Percentiles rank a stretch among this genome's conserved stretches.
These are phyloP conservation scores for Skeletonema costatum DNA, from an alignment of 108 stramenopile genomes.

Conservation along the genomic window DNA sequence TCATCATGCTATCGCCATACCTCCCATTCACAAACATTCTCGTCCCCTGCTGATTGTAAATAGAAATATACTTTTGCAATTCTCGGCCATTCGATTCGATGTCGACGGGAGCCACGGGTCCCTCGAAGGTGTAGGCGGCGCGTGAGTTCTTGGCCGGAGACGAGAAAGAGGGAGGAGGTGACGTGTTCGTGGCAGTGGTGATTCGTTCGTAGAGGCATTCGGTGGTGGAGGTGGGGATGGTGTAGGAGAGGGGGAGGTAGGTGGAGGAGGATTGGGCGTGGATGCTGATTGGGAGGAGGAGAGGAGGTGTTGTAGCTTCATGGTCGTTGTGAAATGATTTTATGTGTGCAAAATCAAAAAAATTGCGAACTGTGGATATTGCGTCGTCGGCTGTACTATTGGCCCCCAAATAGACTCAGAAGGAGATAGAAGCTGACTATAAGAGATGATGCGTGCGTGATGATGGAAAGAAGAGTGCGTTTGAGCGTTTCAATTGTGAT, in stretches of 20 bases:
- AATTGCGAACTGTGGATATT: too few relatives aligned
- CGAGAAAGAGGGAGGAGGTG: conserved; percentile 67
- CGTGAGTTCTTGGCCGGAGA: conserved; percentile 61
- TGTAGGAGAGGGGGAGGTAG: conserved; percentile 39
- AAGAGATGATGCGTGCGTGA: too few relatives aligned
- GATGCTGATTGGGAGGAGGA: neutral
- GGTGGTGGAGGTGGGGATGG: conserved; percentile 2
- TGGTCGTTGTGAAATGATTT: neutral
- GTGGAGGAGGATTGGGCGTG: neutral
- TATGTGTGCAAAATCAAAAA: too few relatives aligned
- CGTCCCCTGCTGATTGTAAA: conserved; percentile 22
- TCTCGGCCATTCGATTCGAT: conserved; percentile 6
- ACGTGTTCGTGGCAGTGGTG: conserved; percentile 44
- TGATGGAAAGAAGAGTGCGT: too few relatives aligned
- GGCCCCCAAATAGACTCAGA: too few relatives aligned
- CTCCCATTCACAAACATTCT: conserved; percentile 7
- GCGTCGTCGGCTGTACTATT: too few relatives aligned
- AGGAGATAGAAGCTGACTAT: too few relatives aligned
- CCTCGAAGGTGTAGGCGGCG: conserved; percentile 59
- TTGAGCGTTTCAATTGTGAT: too few relatives aligned
- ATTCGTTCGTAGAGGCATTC: conserved; percentile 52
- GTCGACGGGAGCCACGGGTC: conserved; percentile 61
- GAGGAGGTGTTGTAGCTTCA: neutral
- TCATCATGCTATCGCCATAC: conserved; percentile 6
- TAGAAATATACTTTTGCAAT: conserved; percentile 8